Evolutionary conservation across 2,329 filamentous ascomycete genomes (phyloP), one percentile per base, ranked within the genome.

Genomic region (Diaporthe sp.): DNA sequence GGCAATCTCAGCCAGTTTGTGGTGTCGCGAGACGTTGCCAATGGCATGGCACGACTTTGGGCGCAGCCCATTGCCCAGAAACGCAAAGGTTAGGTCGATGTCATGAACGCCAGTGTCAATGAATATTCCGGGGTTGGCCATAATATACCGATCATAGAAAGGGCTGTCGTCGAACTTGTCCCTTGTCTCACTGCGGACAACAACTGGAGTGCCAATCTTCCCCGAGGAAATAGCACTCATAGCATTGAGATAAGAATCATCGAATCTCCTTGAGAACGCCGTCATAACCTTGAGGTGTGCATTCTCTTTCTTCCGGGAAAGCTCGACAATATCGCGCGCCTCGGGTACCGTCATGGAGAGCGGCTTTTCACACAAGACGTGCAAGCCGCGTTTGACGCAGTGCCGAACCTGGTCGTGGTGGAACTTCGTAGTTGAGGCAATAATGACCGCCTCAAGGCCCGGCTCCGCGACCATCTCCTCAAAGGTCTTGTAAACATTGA

Each of bases 131-230:
- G 64, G 42, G 7, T 47, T 52, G 42, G 28, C 42, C 64, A 91
- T 85, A 22, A 92, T 90, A 82, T 93, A 94, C 30, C 87, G 85
- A 70, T 94, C 90, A 81, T 93, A 93, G 86, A 92, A 93, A 55
- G 91, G 91, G 0, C 86, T 86, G 0, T 90, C 89, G 75, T 93
- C 90, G 75, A 90, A 87, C 80, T 90, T 92, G 83, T 93, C 91
- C 82, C 91, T 92, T 0, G 91, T 93, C 82, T 93, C 91, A 60
- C 87, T 90, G 77, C 91, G 90, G 77, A 93, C 85, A 55, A 93
- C 85, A 12, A 88, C 87, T 2, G 91, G 89, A 0, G 87, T 85
- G 6, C 92, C 92, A 76, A 93, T 92, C 50, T 85, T 78, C 25
- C 91, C 91, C 0, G 81, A 78, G 33, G 86, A 81, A 78, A 90